Percentiles rank a stretch among this genome's conserved stretches.
These are phyloP conservation scores for Phytophthora meadii DNA, from an alignment of 352 stramenopile genomes.

Conservation along the genomic window DNA sequence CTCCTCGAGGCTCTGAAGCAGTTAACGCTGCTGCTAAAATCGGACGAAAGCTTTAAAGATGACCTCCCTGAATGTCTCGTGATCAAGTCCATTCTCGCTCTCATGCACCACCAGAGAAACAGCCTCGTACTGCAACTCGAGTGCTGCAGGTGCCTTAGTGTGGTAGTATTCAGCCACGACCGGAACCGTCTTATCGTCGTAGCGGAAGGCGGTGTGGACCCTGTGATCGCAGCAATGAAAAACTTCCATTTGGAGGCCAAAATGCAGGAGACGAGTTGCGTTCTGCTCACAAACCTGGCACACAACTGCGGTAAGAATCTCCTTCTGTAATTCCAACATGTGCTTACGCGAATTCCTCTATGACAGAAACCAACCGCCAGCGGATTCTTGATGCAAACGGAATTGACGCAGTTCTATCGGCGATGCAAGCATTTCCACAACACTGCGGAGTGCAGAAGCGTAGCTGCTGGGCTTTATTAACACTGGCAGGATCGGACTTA, in stretches of 20 bases:
- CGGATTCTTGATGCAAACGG: constrained; percentile 72
- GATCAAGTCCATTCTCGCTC: constrained; percentile 60
- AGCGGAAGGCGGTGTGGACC: constrained; percentile 66
- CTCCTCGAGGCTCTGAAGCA: constrained; percentile 56
- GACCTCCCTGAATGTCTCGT: constrained; percentile 74
- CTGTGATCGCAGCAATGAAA: constrained; percentile 70
- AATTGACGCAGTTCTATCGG: constrained; percentile 81
- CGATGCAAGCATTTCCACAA: constrained; percentile 87
- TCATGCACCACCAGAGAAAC: constrained; percentile 66
- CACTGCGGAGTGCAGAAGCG: constrained; percentile 76
- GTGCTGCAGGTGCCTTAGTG: constrained; percentile 78
- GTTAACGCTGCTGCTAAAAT: constrained; percentile 56
- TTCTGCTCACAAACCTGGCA: constrained; percentile 87
- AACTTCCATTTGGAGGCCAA: constrained; percentile 57
- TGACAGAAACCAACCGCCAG: constrained; percentile 83
- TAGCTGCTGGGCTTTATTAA: constrained; percentile 86
- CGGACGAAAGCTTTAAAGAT: constrained; percentile 71
- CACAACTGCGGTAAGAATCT: constrained; percentile 75
- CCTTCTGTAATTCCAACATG: neutral
- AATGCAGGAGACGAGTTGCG: constrained; percentile 78
- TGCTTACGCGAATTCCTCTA: constrained; percentile 1
- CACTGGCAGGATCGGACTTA: constrained; percentile 75
- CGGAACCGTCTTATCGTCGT: constrained; percentile 81
- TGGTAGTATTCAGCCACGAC: constrained; percentile 78
- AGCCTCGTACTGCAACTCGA: constrained; percentile 78